Evolutionary conservation across 2,329 filamentous ascomycete species (phyloP).

Genomic region (Diplodia seriata): DNA sequence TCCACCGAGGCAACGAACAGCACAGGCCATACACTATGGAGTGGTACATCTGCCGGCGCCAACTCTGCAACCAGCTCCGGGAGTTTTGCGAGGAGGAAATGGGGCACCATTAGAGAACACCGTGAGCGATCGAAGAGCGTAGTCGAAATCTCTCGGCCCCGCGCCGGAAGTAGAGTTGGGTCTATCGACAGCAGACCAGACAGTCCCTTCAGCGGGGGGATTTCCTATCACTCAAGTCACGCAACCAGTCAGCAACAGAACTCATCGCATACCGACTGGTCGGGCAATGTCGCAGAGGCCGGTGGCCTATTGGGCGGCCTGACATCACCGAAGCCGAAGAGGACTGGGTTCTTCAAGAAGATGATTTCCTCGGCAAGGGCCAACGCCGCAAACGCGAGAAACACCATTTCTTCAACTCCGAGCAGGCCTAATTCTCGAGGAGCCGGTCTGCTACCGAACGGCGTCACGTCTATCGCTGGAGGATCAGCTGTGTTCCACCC

Average conservation of each 20-base stretch:
- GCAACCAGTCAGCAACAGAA: conserved; percentile 61
- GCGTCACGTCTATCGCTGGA: conserved; percentile 62
- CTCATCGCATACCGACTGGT: conserved; percentile 63
- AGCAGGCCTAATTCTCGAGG: conserved; percentile 51
- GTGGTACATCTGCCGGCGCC: conserved; percentile 84
- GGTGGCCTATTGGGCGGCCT: conserved; percentile 79
- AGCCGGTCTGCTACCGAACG: conserved; percentile 52
- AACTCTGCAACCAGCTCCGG: conserved; percentile 96
- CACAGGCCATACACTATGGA: conserved; percentile 85
- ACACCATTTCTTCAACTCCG: conserved; percentile 70
- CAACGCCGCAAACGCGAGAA: conserved; percentile 85
- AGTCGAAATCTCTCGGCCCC: conserved; percentile 58
- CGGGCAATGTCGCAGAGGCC: conserved; percentile 66
- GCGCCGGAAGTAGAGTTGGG: conserved; percentile 42
- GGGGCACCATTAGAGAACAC: conserved; percentile 42
- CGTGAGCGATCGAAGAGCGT: conserved; percentile 66
- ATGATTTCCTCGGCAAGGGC: conserved; percentile 95
- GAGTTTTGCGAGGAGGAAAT: conserved; percentile 81
- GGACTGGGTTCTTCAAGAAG: conserved; percentile 92
- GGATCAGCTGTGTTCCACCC: conserved; percentile 46
- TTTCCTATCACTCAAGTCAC: conserved; percentile 93
- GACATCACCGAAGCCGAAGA: conserved; percentile 74
- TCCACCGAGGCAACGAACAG: conserved; percentile 71
- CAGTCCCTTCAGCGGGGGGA: conserved; percentile 67
- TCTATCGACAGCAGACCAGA: conserved; percentile 55